Conservation (phyloP, 306 rosid species). For the Gleditsia sinensis region DNA sequence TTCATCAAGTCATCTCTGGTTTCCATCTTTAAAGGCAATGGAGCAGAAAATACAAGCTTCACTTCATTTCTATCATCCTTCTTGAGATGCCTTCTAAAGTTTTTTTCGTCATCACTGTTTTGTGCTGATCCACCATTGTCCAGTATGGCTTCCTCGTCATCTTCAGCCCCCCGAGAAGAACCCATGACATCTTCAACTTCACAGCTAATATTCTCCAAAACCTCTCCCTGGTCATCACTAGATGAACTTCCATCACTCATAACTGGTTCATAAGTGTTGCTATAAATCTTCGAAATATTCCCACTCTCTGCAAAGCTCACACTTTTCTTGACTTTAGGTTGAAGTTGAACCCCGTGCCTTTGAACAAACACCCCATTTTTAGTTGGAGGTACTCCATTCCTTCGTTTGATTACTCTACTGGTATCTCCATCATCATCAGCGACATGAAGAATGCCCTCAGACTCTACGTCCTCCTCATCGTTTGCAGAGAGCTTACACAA, state of each 20-base stretch:
- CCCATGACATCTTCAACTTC: constrained; percentile 56
- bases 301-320: constrained; percentile 79
- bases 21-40: constrained; percentile 87
- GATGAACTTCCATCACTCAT: constrained; percentile 59
- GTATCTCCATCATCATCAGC: constrained; percentile 43
- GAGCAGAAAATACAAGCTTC: constrained; percentile 63
- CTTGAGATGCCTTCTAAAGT: constrained; percentile 23
- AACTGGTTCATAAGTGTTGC: constrained; percentile 37
- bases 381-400: constrained; percentile 25
- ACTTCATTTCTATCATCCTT: constrained; percentile 39
- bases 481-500: constrained; percentile 51
- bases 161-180: constrained; percentile 54
- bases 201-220: constrained; percentile 40
- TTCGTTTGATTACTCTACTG: constrained; percentile 36
- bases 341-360: constrained; percentile 48
- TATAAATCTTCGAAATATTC: constrained; percentile 48
- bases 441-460: constrained; percentile 48
- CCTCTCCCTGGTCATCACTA: constrained; percentile 63
- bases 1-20: constrained; percentile 52
- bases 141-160: constrained; percentile 46
- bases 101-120: constrained; percentile 60
- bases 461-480: constrained; percentile 50
- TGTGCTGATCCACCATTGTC: constrained; percentile 43
- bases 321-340: constrained; percentile 69
- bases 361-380: constrained; percentile 41